Evolutionary conservation across 345 rosid species (phyloP).

Genomic region (Dipteronia dyeriana): DNA sequence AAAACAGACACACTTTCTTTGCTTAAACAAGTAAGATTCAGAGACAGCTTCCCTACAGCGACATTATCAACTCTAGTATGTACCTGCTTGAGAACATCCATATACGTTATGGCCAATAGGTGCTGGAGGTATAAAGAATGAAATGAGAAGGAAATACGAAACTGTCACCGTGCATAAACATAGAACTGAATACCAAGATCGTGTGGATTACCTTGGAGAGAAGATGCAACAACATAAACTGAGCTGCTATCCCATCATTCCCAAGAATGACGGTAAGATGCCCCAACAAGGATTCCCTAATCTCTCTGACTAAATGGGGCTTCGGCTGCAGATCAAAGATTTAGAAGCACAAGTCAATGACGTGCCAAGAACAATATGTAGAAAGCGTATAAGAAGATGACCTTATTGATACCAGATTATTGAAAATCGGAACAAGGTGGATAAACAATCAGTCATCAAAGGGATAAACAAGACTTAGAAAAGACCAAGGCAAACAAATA

Average conservation of each 20-base stretch:
- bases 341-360: neutral
- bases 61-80: constrained; percentile 71
- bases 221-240: constrained; percentile 75
- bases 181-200: constrained; percentile 2
- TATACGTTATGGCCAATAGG: neutral
- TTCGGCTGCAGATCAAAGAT: constrained; percentile 49
- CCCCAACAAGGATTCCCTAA: constrained; percentile 61
- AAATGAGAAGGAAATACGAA: neutral
- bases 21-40: constrained; percentile 64
- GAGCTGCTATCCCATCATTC: constrained; percentile 75
- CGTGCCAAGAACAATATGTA: constrained; percentile 6
- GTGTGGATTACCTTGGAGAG: constrained; percentile 60
- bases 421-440: neutral
- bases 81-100: constrained; percentile 45
- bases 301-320: constrained; percentile 53
- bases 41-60: constrained; percentile 92
- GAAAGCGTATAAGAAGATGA: neutral
- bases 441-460: neutral
- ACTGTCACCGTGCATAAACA: neutral
- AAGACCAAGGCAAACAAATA: neutral
- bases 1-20: constrained; percentile 69
- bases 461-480: neutral
- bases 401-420: neutral
- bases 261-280: constrained; percentile 77
- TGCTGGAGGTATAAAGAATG: neutral